phyloP scores from a whole-genome alignment of 495 filamentous ascomycete species.

The Aspergillus nanangensis region DNA sequence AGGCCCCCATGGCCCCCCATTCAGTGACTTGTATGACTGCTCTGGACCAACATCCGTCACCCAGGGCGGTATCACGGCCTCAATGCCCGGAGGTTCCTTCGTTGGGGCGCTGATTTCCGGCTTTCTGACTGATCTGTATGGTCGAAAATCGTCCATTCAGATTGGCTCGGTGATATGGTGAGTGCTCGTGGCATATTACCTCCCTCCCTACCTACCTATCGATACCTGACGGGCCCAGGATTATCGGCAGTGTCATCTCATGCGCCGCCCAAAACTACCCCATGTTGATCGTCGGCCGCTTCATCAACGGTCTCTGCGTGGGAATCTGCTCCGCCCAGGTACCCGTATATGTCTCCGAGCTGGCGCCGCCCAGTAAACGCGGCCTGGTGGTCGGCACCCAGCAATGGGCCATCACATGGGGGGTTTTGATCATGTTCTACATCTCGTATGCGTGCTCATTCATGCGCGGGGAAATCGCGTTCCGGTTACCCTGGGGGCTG shows the following conservation, averaged over 20 bases:
- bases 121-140: constrained; percentile 54
- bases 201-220: no score
- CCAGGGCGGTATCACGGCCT: constrained; percentile 57
- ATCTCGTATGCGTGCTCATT: constrained; percentile 52
- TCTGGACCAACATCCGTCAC: no score
- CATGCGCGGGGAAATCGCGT: constrained; percentile 53
- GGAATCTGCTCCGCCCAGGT: constrained; percentile 66
- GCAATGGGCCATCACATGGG: constrained; percentile 63
- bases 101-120: constrained; percentile 54
- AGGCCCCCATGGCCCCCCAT: no score
- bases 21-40: no score
- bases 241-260: constrained; percentile 59
- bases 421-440: constrained; percentile 50
- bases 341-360: constrained; percentile 64
- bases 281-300: constrained; percentile 56
- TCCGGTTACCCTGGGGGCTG: constrained; percentile 61
- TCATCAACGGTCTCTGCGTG: constrained; percentile 61
- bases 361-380: constrained; percentile 54
- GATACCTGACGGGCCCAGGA: no score
- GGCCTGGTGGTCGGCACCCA: constrained; percentile 64
- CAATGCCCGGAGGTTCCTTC: constrained; percentile 59
- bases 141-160: constrained; percentile 54
- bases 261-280: constrained; percentile 46
- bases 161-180: no score
- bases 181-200: no score